Percentiles rank a stretch among this genome's conserved stretches.
phyloP scores from a whole-genome alignment of 306 rosid genomes.

The Gillenia trifoliata region DNA sequence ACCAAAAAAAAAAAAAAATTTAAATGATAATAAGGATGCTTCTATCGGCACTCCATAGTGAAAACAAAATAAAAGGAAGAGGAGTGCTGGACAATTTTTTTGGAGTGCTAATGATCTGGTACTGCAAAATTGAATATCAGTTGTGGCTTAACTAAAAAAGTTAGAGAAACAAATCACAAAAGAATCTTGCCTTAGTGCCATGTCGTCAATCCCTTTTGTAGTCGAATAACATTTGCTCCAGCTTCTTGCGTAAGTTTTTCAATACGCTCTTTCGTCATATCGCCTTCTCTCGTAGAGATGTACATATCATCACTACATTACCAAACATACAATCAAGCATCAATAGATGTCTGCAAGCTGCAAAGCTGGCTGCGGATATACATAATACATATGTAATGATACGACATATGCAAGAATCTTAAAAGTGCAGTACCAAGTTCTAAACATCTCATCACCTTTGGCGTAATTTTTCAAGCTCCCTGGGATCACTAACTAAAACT shows the following conservation, averaged over 20 bases:
- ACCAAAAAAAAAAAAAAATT: no score
- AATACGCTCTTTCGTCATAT: conserved; percentile 94
- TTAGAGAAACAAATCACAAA: conserved; percentile 7
- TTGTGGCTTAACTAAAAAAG: neutral
- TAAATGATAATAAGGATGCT: neutral
- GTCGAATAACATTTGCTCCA: conserved; percentile 95
- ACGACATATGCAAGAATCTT: no score
- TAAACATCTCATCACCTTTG: conserved; percentile 48
- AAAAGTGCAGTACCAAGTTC: no score
- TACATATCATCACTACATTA: neutral
- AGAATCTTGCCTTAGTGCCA: conserved; percentile 82
- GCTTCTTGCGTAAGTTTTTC: conserved; percentile 83
- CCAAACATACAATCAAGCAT: neutral
- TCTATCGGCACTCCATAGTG: neutral
- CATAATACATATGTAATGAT: neutral
- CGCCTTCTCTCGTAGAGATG: conserved; percentile 65
- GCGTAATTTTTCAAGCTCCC: conserved; percentile 96
- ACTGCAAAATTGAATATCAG: neutral
- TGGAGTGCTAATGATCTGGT: neutral
- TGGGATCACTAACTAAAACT: conserved; percentile 83
- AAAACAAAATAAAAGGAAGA: no score
- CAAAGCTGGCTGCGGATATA: neutral
- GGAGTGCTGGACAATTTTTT: neutral
- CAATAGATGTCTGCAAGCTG: neutral
- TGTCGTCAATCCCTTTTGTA: conserved; percentile 97